Evolutionary conservation across 805 yeast species (phyloP), one percentile per base, ranked within the genome.

Genomic region (Yarrowia sp.): DNA sequence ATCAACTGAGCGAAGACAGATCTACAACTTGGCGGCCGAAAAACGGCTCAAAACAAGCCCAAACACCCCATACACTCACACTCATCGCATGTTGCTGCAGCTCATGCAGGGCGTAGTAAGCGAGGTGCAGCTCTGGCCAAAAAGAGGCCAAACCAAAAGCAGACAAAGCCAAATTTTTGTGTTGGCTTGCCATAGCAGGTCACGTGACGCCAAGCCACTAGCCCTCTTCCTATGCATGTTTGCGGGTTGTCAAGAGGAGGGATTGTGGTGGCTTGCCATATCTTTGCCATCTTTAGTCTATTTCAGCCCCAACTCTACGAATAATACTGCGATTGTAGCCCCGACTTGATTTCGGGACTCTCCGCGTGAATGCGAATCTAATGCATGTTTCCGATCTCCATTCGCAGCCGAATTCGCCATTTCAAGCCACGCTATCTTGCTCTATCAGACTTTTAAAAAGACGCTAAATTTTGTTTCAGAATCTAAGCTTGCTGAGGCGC

Each of bases 51-150:
- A 16, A 22, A 4, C 48, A 2, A 8, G 26, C 32, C 30, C 30
- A 16, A 43, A 24, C 17, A 43, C 12, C 11, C 19, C 19, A 8
- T 17, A 28, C 11, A 46, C 35, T 26, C 33, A 28, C 51, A 8
- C 51, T 48, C 38, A 30, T 32, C 54, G 28, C 26, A 12, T n/a
- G 7, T 30, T 32, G 54, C 38, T 48, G 38, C 19, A 14, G 12
- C 22, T 32, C 54, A 48, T 48, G 54, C 54, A 48, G 54, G 54
- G 54, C 54, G 26, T 32, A 30, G 54, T 32, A 48, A 48, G 54
- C 54, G 54, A 48, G 35, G 28, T 48, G 54, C 54, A 48, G 26
- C 32, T n/a, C n/a, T 19, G 52, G 24, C 21, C 26, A 48, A 22
- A 48, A 48, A 48, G 54, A 48, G 38, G 38, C 26, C 12, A 48